Base-by-base conservation (phyloP, 345 rosid genomes). In the Garcia nutans region DNA sequence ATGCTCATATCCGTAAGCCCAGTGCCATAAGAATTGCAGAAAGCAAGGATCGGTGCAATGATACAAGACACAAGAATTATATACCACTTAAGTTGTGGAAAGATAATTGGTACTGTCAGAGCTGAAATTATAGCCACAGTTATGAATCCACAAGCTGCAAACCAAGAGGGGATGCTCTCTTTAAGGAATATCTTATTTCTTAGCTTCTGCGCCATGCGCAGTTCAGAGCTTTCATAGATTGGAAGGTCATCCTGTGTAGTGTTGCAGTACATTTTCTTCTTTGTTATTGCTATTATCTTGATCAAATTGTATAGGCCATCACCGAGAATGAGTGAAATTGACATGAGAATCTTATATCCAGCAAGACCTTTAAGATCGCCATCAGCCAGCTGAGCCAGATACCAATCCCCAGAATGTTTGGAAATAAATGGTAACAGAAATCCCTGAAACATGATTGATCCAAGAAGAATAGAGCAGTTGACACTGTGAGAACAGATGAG, bases 1-100 rank as follows among this genome's bases (percentile, higher is more conserved):
- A 92, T 80, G 68, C 68, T 91, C 93, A 91, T 90, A 83, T 94
- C 98, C 0, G 97, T 92, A 45, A 94, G 97, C 15, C 98, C 95
- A 10, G 92, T 83, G 65, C 92, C 97, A 42, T 94, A 94, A n/a
- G 98, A 92, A 82, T 91, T 91, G 87, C 97, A 94, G 82, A 94
- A 94, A 73, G 96, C 97, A 6, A 94, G 89, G 49, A 87, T 93
- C 0, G 98, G 98, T 44, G 98, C 98, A 41, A 94, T 84, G 76
- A 90, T 58, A 82, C 90, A 92, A 37, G 97, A 88, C 45, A 85
- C 74, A n/a, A 94, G 86, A 76, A 94, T 97, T 75, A 91, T 78
- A 78, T 92, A 91, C 98, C 98, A 91, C 76, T 87, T 88, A 59
- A 92, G 87, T 12, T 93, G 90, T 45, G 97, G 94, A 72, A 92